Base-by-base conservation (phyloP, 139 green algal species). In the Chlorella ohadii region DNA sequence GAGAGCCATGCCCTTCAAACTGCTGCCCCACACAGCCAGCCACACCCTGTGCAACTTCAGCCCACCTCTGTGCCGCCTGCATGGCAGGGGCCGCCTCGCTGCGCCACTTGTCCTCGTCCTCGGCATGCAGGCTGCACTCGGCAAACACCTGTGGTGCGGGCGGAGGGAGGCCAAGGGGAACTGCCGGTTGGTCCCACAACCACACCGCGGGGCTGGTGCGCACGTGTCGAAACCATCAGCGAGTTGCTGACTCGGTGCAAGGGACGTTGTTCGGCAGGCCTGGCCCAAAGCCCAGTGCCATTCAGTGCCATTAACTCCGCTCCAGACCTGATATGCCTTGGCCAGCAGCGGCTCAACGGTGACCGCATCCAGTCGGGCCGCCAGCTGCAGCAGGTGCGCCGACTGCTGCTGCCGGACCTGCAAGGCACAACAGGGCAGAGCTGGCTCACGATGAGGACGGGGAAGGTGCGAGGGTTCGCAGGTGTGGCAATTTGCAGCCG, bases 21-120 rank as follows among this genome's bases (percentile, higher is more conserved):
- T 20, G 34, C 34, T 1, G 33, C 13, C 11, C 22, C 36, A 31
- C 20, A 1, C 28, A 31, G 17, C 68, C 25, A 27, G 1, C 44
- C 9, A 6, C 44, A 6, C 9, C 44, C 44, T 9, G 44, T 51
- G 44, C 68, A 56, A 5, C 1, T 22, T 5, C 38, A 36, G 68
- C 74, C 9, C 38, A 82, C 76, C 76, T 71, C 36, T 72, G 27
- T 6, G 76, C 59, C n/a, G 56, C 76, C 15, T 59, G 36, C 27
- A 82, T n/a, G 13, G 22, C 31, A 5, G 76, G 39, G 33, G 23
- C 20, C 3, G 57, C 76, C 25, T 57, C 7, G 57, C 59, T 38
- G 6, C 41, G 25, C 76, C 76, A 82, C 57, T 66, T 56, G 76
- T 82, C 76, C 38, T 82, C 76, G 0, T 34, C 76, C 20, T 68